Base-by-base conservation (phyloP, 1,284 basidiomycete genomes). In the Trichosporon sp. region DNA sequence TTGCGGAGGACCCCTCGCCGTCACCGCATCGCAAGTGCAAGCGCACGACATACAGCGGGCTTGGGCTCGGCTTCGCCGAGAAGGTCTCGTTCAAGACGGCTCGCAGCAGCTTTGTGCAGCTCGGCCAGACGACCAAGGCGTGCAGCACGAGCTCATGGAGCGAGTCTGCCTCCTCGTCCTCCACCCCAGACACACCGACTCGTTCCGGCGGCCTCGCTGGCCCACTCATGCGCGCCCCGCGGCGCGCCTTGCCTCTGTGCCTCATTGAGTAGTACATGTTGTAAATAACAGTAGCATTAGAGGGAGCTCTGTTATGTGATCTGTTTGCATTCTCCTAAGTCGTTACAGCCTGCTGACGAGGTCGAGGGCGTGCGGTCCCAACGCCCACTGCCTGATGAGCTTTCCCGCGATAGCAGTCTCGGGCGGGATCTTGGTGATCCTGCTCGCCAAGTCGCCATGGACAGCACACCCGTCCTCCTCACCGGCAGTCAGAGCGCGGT, bases 341-440 rank as follows among this genome's bases (percentile, higher is more conserved):
- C 37, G 6, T 63, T 77, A 82, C 26, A 82, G 70, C 70, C 76
- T 76, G 68, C 78, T 78, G 7, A 81, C 80, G 40, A 80, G 70
- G 31, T 83, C 80, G 14, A 82, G 26, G 8, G 75, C 79, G 8
- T 72, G 67, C 1, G 71, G 61, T 2, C 88, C 87, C 51, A 87
- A 82, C 0, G 87, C 90, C 91, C 91, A 92, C 64, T 89, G 87
- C 48, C 86, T 84, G 67, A 92, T 89, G 72, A 92, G 81, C 48
- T 90, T 87, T 35, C 91, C 90, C 0, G 90, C 91, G 72, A 92
- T 90, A 4, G 91, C 90, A 4, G 88, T 91, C 46, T 82, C 78
- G 1, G 89, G 88, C 1, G 90, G 90, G n/a, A 94, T 84, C 74
- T 88, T 88, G 82, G 93, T 90, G 6, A 87, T 83, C 2, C 26